phyloP scores from a whole-genome alignment of 2,329 filamentous ascomycete genomes.

The Aspergillus ustus region DNA sequence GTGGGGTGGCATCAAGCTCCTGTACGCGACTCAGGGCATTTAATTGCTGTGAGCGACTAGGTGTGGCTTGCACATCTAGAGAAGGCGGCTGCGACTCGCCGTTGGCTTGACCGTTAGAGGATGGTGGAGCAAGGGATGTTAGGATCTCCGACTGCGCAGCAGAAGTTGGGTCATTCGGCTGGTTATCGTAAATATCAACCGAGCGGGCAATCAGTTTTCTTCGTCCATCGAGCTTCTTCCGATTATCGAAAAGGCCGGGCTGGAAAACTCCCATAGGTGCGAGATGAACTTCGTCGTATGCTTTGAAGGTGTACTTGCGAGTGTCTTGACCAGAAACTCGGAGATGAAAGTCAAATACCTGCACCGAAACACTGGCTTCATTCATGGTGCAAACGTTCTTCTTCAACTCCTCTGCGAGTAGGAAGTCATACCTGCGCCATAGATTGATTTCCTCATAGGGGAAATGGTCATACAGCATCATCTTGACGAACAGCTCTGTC shows the following conservation, averaged over 20 bases:
- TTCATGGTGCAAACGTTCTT: conserved; percentile 90
- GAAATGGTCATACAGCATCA: conserved; percentile 97
- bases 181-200: conserved; percentile 90
- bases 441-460: conserved; percentile 95
- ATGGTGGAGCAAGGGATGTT: conserved; percentile 53
- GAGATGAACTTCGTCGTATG: conserved; percentile 94
- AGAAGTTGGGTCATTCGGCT: conserved; percentile 88
- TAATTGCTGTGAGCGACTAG: conserved; percentile 63
- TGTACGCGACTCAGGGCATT: conserved; percentile 72
- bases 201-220: conserved; percentile 84
- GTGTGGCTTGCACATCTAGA: conserved; percentile 46
- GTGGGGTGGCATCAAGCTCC: conserved; percentile 75
- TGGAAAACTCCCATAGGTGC: conserved; percentile 94
- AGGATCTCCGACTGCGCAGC: conserved; percentile 76
- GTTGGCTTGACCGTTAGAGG: conserved; percentile 34
- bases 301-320: conserved; percentile 92
- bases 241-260: conserved; percentile 83
- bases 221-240: conserved; percentile 75
- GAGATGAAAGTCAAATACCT: conserved; percentile 87
- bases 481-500: conserved; percentile 92
- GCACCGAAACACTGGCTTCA: conserved; percentile 85
- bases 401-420: conserved; percentile 94
- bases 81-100: conserved; percentile 43
- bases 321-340: conserved; percentile 87
- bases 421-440: conserved; percentile 84